Evolutionary conservation across 2,329 filamentous ascomycete genomes (phyloP).

Genomic region (Amesomyces nigricolor): DNA sequence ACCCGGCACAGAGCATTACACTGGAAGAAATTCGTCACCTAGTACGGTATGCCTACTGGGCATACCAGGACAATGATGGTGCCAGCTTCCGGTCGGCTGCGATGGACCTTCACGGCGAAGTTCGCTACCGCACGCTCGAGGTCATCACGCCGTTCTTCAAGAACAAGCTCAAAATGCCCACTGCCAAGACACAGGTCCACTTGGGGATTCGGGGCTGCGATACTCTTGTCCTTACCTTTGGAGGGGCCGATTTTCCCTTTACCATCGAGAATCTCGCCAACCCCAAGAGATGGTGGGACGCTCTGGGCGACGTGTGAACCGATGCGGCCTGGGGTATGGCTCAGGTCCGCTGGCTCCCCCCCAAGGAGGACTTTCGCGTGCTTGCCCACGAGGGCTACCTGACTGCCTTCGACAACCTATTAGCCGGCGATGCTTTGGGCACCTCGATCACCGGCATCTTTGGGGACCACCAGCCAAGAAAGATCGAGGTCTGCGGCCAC

Average conservation of each 20-base stretch:
- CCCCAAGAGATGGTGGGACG: slow-evolving; percentile 7
- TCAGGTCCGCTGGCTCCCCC: slow-evolving; percentile 5
- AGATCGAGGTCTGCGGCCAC: slow-evolving; percentile 14
- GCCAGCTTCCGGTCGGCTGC: slow-evolving; percentile 7
- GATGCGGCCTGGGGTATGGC: slow-evolving; percentile 5
- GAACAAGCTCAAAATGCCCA: neutral
- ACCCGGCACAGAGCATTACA: no score
- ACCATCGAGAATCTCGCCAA: slow-evolving; percentile 4
- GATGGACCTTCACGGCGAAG: slow-evolving; percentile 1
- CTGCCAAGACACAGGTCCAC: slow-evolving; percentile 11
- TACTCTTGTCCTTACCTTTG: slow-evolving; percentile 7
- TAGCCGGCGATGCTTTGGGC: neutral
- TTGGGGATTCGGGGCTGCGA: neutral
- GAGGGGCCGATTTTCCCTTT: slow-evolving; percentile 10
- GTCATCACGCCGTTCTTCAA: slow-evolving; percentile 8
- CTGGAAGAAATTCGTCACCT: slow-evolving; percentile 5
- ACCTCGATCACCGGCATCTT: neutral
- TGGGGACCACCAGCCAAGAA: neutral
- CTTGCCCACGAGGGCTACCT: slow-evolving; percentile 10
- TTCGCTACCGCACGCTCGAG: slow-evolving; percentile 4
- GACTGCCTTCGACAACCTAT: slow-evolving; percentile 8
- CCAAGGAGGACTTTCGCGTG: neutral
- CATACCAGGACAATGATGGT: slow-evolving; percentile 9
- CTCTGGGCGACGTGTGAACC: slow-evolving; percentile 9
- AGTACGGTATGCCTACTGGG: slow-evolving; percentile 10